These are phyloP conservation scores for Lojkania enalia DNA, from an alignment of 2,329 filamentous ascomycete genomes.

Conservation along the genomic window DNA sequence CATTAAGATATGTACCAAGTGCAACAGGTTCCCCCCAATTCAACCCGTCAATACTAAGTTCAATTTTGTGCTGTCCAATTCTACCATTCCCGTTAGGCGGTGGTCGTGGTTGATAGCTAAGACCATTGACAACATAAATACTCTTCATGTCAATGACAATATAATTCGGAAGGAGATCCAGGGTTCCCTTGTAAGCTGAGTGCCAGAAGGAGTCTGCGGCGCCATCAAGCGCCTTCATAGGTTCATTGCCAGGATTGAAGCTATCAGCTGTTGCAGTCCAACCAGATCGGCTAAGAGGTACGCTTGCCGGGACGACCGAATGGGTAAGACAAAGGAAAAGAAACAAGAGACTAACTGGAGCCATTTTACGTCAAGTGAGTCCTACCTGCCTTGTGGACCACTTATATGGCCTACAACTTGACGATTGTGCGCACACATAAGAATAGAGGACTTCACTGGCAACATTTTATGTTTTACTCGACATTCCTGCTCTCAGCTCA, in stretches of 20 bases:
- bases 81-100: constrained; percentile 39
- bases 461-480: not conserved
- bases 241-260: constrained; percentile 23
- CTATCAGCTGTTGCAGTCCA: constrained; percentile 35
- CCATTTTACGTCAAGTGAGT: too few relatives aligned
- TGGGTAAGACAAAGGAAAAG: constrained; percentile 6
- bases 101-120: constrained; percentile 40
- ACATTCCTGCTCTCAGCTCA: not conserved
- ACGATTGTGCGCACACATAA: not conserved
- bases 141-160: constrained; percentile 41
- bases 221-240: constrained; percentile 36
- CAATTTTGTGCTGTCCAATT: constrained; percentile 41
- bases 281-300: constrained; percentile 23
- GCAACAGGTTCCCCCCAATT: constrained; percentile 32
- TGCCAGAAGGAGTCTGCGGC: constrained; percentile 40
- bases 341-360: constrained; percentile 7
- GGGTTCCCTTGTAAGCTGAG: constrained; percentile 26
- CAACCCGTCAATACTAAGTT: constrained; percentile 34
- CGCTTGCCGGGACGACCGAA: constrained; percentile 16
- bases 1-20: constrained; percentile 31
- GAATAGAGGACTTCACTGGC: not conserved
- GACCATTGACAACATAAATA: constrained; percentile 31
- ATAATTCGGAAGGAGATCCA: constrained; percentile 32
- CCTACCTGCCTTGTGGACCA: too few relatives aligned
- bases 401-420: too few relatives aligned